These are phyloP conservation scores for Pseudoturritis turrita DNA, from an alignment of 345 rosid genomes.

Conservation along the genomic window DNA sequence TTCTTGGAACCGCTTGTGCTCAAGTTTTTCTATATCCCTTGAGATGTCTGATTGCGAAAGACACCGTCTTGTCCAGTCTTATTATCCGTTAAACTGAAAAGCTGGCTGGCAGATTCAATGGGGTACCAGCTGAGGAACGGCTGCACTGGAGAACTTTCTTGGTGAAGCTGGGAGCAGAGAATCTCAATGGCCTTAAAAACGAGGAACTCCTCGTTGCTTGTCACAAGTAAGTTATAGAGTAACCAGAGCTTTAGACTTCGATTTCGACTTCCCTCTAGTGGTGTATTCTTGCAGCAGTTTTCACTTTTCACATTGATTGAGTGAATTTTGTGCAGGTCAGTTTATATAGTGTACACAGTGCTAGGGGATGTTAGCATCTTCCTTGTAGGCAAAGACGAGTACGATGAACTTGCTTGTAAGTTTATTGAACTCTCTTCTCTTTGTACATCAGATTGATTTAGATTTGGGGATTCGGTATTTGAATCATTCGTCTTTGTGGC, in stretches of 20 bases:
- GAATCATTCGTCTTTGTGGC: background rate
- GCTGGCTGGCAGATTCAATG: slow-evolving; percentile 67
- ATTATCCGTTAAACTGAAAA: too few species aligned
- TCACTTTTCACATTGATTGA: too few species aligned
- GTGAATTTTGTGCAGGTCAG: slow-evolving; percentile 65
- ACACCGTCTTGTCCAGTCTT: background rate
- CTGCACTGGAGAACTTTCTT: slow-evolving; percentile 90
- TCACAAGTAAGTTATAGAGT: slow-evolving; percentile 78
- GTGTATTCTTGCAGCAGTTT: background rate
- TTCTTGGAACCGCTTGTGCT: too few species aligned
- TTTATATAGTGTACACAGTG: slow-evolving; percentile 84
- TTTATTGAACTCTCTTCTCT: too few species aligned
- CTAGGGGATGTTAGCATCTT: slow-evolving; percentile 92
- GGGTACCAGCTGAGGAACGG: slow-evolving; percentile 95
- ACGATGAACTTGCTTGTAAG: too few species aligned
- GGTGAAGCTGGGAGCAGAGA: slow-evolving; percentile 87
- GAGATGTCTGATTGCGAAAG: too few species aligned
- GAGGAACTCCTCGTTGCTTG: slow-evolving; percentile 96
- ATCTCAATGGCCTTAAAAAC: slow-evolving; percentile 82
- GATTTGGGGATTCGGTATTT: background rate
- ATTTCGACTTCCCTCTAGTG: background rate
- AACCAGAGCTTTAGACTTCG: too few species aligned
- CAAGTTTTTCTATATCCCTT: too few species aligned
- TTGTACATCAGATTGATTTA: background rate
- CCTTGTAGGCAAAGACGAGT: background rate